Base-by-base conservation (phyloP, 495 filamentous ascomycete species). In the Xylaria telfairii region DNA sequence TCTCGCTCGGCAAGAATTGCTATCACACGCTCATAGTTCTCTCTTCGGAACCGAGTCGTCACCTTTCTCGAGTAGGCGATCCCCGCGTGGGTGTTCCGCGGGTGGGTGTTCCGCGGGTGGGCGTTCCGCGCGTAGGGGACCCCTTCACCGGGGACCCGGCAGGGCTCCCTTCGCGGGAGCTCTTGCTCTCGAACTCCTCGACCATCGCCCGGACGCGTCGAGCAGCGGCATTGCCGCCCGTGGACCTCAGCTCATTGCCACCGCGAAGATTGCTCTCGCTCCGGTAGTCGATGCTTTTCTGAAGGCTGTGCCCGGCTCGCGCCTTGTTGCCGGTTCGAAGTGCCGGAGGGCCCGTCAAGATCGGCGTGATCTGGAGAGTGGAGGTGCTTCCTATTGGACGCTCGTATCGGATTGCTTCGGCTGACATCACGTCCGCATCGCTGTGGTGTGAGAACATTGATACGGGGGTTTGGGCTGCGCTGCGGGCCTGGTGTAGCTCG, bases 181-280 rank as follows among this genome's bases (percentile, higher is more conserved):
- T 81, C 71, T 73, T 68, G 21, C 71, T 78, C 76, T 85, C 83
- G 47, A 85, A 74, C 63, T 75, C 82, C 76, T 85, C 78, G 39
- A 85, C 83, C 81, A 85, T 83, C 37, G 80, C 79, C n/a, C 82
- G 71, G n/a, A 85, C 83, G 30, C 80, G 67, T 1, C 81, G 81
- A 37, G 76, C 65, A 12, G 21, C 15, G 24, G 9, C 15, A 9
- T n/a, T 37, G 17, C 26, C 28, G 1, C 70, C 82, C 66, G 71
- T 82, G 79, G 69, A 75, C 3, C 41, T 12, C 39, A 63, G 24
- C 47, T 44, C 60, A 6, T 12, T 51, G 8, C 19, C 21, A 59
- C 28, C 68, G 60, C 68, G 68, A 4, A 70, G 68, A 15, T 65
- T 70, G 68, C 60, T 65, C 49, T 70, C 68, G 49, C 68, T 70